Evolutionary conservation across 257 asterid species (phyloP), one percentile per base, ranked within the genome.

Genomic region (Plantago major): DNA sequence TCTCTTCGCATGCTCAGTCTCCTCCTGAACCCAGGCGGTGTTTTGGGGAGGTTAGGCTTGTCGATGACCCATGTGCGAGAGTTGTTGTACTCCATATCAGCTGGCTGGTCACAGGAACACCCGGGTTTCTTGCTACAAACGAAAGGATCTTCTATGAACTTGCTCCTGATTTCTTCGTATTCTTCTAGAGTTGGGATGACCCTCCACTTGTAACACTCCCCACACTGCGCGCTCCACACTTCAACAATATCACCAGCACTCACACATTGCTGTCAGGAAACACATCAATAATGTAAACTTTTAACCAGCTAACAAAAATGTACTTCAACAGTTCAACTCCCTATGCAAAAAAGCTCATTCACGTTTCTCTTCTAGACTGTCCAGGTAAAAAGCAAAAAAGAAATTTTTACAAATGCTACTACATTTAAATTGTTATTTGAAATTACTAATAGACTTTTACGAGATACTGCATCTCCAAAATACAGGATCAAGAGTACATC

Each of bases 161-260:
- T 75, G 55, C 74, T 75, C 46, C 81, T 63, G 38, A 79, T 63
- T 14, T 66, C 81, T 49, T 72, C 89, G 16, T 62, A 82, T 63
- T 74, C 83, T 69, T 80, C 79, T 42, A 73, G 77, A 9, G 69
- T 66, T 1, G 67, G 70, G 51, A 81, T 76, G 13, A 53, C 46
- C 52, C 94, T 62, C 88, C 90, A 82, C 50, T 83, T 83, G 73
- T 66, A 67, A 71, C 95, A 83, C 26, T 69, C 73, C 11, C 62
- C 56, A 12, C 82, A 76, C 46, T 80, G 93, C 5, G 40, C 84
- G 37, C 79, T 72, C 82, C 83, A 84, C 18, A 58, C 5, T 5
- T 73, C 71, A 4, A 55, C 43, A 2, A 53, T 7, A 18, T 19
- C 42, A 45, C 9, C 19, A 7, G 62, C 42, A 10, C 1, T 52